Percentiles rank a stretch among this genome's conserved stretches.
phyloP scores from a whole-genome alignment of 805 yeast species.

The Myxozyma sirexii region DNA sequence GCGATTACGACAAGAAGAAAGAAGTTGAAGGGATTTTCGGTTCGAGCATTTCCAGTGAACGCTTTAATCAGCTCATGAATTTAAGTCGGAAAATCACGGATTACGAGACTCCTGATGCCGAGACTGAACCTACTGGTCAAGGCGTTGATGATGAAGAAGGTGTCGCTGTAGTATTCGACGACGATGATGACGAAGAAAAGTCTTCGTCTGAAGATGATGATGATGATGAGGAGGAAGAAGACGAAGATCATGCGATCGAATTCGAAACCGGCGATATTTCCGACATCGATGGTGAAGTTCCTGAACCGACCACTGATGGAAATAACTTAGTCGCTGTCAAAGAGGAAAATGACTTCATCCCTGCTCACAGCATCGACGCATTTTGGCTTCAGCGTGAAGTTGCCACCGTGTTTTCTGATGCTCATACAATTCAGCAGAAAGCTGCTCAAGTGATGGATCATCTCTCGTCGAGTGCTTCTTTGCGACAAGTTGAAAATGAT shows the following conservation, averaged over 20 bases:
- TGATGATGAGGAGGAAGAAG: conserved; percentile 39
- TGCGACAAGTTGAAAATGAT: conserved; percentile 55
- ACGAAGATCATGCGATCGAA: conserved; percentile 35
- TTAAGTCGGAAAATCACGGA: conserved; percentile 56
- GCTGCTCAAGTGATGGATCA: conserved; percentile 48
- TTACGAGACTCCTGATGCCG: conserved; percentile 42
- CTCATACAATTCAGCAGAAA: conserved; percentile 47
- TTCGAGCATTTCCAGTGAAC: conserved; percentile 46
- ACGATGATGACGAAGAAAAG: conserved; percentile 45
- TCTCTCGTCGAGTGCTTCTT: conserved; percentile 47
- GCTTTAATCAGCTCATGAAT: conserved; percentile 51
- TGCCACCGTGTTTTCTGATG: conserved; percentile 45
- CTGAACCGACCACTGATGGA: conserved; percentile 11
- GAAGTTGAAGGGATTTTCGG: conserved; percentile 57
- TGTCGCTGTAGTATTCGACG: conserved; percentile 50
- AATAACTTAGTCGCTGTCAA: neutral
- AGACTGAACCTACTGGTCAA: conserved; percentile 23
- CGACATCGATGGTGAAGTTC: conserved; percentile 32
- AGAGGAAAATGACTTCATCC: conserved; percentile 34
- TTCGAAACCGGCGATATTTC: conserved; percentile 39
- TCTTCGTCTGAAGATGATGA: conserved; percentile 39
- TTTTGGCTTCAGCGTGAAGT: conserved; percentile 60
- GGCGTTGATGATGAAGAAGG: conserved; percentile 47
- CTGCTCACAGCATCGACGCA: conserved; percentile 49
- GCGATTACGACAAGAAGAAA: conserved; percentile 51